phyloP scores from a whole-genome alignment of 805 yeast species.

The Candida boleticola region DNA sequence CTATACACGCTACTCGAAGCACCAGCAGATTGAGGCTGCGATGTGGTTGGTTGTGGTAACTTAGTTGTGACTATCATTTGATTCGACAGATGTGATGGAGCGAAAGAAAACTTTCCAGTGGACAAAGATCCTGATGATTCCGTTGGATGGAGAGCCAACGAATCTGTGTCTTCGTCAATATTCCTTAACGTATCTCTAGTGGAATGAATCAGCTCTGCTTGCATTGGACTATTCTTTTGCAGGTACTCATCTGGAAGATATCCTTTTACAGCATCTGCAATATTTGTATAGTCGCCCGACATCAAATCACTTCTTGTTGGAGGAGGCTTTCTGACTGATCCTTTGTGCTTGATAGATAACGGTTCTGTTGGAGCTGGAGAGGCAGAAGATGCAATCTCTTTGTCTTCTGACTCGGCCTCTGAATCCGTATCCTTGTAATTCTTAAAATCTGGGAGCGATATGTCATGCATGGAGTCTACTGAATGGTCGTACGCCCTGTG shows the following conservation, averaged over 20 bases:
- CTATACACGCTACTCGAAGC: background rate
- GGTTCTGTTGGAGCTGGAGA: slow-evolving; percentile 25
- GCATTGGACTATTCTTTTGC: slow-evolving; percentile 1
- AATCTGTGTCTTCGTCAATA: slow-evolving; percentile 5
- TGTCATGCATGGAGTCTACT: slow-evolving; percentile 20
- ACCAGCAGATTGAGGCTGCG: background rate
- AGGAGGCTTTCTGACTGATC: slow-evolving; percentile 40
- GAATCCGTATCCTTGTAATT: slow-evolving; percentile 12
- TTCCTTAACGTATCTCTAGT: background rate
- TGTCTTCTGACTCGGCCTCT: slow-evolving; percentile 9
- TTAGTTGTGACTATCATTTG: background rate
- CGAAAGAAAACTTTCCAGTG: slow-evolving; percentile 17
- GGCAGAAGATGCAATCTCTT: slow-evolving; percentile 8
- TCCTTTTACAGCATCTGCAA: slow-evolving; percentile 32
- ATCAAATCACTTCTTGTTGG: slow-evolving; percentile 16
- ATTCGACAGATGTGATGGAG: background rate
- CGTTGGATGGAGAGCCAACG: slow-evolving; percentile 14
- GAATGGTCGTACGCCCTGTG: slow-evolving; percentile 15
- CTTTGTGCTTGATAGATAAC: slow-evolving; percentile 23
- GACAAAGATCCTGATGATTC: slow-evolving; percentile 27
- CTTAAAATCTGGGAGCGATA: slow-evolving; percentile 29
- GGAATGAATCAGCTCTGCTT: background rate
- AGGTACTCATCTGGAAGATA: slow-evolving; percentile 21
- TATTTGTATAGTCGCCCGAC: slow-evolving; percentile 26
- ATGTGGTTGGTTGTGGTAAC: background rate